Conservation (phyloP, 441 rosid genomes). For the Brassica balearica region DNA sequence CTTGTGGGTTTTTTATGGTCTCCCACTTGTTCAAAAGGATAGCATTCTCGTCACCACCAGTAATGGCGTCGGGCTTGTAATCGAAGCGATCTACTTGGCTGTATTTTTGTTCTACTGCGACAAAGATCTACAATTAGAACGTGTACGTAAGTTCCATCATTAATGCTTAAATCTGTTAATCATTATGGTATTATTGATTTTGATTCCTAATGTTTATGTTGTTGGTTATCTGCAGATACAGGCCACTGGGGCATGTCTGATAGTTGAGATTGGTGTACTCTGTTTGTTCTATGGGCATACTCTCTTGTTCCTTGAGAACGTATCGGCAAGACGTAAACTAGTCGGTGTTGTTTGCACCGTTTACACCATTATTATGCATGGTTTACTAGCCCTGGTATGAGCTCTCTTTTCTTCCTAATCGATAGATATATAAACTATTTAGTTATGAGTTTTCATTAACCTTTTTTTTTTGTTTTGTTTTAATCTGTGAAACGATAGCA, state of each 20-base stretch:
- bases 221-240: background rate
- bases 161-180: background rate
- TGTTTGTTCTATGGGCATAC: background rate
- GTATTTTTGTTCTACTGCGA: background rate
- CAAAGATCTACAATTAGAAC: background rate
- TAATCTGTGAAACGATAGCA: background rate
- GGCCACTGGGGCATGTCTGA: background rate
- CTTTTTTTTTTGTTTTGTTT: background rate
- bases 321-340: background rate
- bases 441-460: background rate
- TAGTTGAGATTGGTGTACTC: no score
- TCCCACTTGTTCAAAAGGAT: constrained; percentile 19
- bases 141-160: background rate
- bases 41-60: constrained; percentile 8
- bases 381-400: background rate
- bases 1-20: constrained; percentile 26
- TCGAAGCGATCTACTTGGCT: constrained; percentile 10
- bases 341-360: background rate
- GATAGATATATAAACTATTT: no score
- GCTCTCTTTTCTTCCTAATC: background rate
- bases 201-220: background rate
- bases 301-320: background rate
- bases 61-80: constrained; percentile 17
- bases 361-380: constrained; percentile 2
- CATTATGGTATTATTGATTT: background rate